Evolutionary conservation across 2,329 filamentous ascomycete species (phyloP), one percentile per base, ranked within the genome.

Genomic region (Fusarium subtropicale): DNA sequence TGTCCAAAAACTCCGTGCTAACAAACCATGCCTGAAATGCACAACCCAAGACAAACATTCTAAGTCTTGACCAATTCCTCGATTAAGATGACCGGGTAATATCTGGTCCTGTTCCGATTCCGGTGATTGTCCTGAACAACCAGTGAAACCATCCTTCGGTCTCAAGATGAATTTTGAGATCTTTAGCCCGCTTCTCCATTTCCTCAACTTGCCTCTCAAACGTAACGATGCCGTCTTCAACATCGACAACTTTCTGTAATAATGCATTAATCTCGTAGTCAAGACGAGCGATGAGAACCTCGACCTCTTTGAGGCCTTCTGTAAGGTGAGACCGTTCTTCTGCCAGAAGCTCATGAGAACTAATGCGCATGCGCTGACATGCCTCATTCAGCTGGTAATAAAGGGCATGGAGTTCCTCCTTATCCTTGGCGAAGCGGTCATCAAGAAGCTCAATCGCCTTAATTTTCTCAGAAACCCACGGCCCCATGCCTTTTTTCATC

Each of bases 221-320:
- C 65, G 94, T 91, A 13, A 81, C 82, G 1, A 97, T 88, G 1
- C 92, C 92, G 65, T 93, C 91, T 75, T 97, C 94, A 11, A 97
- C 92, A 75, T 98, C 95, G 73, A 92, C 87, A 12, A 97, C 91
- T 74, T 93, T 93, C 48, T 90, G 89, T 50, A 89, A 85, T n/a
- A 98, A 82, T 18, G 90, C 89, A 63, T 91, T 88, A 65, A 97
- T 90, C 82, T 97, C 95, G 79, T 98, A 98, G 75, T 98, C 94
- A 57, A 98, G 84, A 79, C 94, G 94, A 22, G 93, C 93, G 4
- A 91, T 89, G 39, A 97, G 83, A 24, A 91, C 87, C 77, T 97
- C 94, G 16, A 97, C 85, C 68, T 96, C 92, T 77, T 91, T 91
- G 64, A 94, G 83, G 18, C 86, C 86, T 75, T 96, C 92, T 6